These are phyloP conservation scores for Haplosporangium sp. DNA, from an alignment of 371 early-diverging fungal species.

Conservation along the genomic window DNA sequence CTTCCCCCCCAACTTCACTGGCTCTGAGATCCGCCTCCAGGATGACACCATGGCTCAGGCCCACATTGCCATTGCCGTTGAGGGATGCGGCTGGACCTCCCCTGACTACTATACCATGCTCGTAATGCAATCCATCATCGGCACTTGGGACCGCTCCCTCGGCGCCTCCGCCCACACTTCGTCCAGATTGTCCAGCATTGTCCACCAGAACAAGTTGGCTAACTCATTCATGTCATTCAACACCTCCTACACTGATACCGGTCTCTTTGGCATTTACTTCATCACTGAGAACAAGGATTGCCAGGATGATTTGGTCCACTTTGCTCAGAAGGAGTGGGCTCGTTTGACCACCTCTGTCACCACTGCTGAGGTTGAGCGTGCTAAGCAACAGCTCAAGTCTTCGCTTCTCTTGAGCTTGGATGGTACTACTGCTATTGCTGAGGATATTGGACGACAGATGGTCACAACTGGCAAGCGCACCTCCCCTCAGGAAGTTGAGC, in stretches of 20 bases:
- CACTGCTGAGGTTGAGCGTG: slow-evolving; percentile 95
- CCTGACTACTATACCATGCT: slow-evolving; percentile 96
- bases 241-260: slow-evolving; percentile 98
- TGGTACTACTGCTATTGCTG: slow-evolving; percentile 93
- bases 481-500: slow-evolving; percentile 85
- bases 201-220: slow-evolving; percentile 88
- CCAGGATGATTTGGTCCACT: slow-evolving; percentile 89
- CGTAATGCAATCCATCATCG: slow-evolving; percentile 94
- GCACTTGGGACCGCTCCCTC: slow-evolving; percentile 95
- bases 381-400: slow-evolving; percentile 98
- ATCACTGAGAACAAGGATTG: slow-evolving; percentile 84
- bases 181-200: slow-evolving; percentile 86
- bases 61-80: slow-evolving; percentile 96
- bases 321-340: slow-evolving; percentile 92
- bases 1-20: slow-evolving; percentile 82
- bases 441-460: slow-evolving; percentile 98
- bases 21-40: slow-evolving; percentile 90
- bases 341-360: slow-evolving; percentile 88
- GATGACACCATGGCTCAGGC: slow-evolving; percentile 88
- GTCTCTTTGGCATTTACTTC: slow-evolving; percentile 96
- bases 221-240: slow-evolving; percentile 98
- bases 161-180: slow-evolving; percentile 87
- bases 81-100: slow-evolving; percentile 94
- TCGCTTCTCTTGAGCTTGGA: slow-evolving; percentile 90
- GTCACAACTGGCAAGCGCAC: slow-evolving; percentile 91